A percentile compares a stretch with the other conserved stretches of the same genome.
These are phyloP conservation scores for Xylaria sp. DNA, from an alignment of 2,329 filamentous ascomycete species.

Conservation along the genomic window DNA sequence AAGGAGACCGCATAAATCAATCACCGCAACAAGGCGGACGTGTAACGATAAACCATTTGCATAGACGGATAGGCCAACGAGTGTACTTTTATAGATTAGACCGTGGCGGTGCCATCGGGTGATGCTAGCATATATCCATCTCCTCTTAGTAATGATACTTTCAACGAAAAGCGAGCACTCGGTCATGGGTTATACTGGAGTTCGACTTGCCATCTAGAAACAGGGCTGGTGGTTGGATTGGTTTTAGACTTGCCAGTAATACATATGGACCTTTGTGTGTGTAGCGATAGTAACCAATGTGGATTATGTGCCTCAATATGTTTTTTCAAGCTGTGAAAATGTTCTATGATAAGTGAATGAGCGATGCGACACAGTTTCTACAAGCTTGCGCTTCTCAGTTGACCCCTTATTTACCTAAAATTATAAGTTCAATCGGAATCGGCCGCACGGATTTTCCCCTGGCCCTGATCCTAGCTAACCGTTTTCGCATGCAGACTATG, in stretches of 20 bases:
- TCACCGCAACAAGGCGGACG: conserved; percentile 45
- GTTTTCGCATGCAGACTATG: neutral
- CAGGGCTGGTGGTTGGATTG: conserved; percentile 32
- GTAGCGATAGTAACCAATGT: conserved; percentile 23
- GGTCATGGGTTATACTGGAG: conserved; percentile 34
- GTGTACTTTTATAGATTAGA: conserved; percentile 52
- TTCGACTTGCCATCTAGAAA: conserved; percentile 32
- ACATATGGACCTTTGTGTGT: conserved; percentile 31
- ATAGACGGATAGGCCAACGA: conserved; percentile 50
- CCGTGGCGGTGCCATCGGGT: conserved; percentile 44
- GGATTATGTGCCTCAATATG: neutral
- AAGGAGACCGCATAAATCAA: conserved; percentile 74
- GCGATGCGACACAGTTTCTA: neutral
- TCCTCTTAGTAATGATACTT: conserved; percentile 46
- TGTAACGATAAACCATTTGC: conserved; percentile 52
- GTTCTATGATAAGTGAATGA: neutral
- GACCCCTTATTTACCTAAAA: no score
- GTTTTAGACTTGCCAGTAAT: conserved; percentile 32
- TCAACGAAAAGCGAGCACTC: conserved; percentile 26
- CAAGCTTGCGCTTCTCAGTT: neutral
- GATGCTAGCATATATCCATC: conserved; percentile 49
- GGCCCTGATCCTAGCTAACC: neutral
- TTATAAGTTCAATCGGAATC: neutral
- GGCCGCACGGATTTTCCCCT: neutral
- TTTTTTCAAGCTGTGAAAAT: neutral